These are phyloP conservation scores for Gossypium schwendimanii DNA, from an alignment of 441 rosid species.

Conservation along the genomic window DNA sequence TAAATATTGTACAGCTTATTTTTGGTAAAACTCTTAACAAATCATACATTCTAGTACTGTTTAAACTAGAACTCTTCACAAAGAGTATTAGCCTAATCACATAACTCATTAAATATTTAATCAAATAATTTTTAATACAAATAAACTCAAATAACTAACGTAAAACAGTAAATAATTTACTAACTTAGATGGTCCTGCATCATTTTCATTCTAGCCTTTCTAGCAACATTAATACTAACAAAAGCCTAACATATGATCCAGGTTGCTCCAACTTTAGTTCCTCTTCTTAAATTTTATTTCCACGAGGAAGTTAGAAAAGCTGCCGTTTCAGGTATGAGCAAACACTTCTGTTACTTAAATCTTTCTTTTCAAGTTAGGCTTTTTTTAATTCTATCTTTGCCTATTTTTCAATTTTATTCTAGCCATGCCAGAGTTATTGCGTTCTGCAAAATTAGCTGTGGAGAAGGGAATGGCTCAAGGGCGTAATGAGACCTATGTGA, in stretches of 20 bases:
- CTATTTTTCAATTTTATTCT: slow-evolving; percentile 6
- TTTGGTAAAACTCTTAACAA: neutral
- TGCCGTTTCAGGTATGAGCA: slow-evolving; percentile 86
- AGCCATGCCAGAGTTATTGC: slow-evolving; percentile 98
- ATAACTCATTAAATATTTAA: neutral
- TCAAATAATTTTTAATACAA: neutral
- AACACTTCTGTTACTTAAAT: neutral
- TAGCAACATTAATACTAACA: neutral
- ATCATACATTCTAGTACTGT: neutral
- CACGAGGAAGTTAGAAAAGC: slow-evolving; percentile 99
- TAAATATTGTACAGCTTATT: neutral
- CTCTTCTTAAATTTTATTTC: slow-evolving; percentile 94
- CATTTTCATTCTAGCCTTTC: neutral
- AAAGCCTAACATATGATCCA: slow-evolving; percentile 23
- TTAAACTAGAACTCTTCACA: neutral
- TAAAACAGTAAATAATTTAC: neutral
- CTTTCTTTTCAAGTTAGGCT: neutral
- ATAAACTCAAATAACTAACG: neutral
- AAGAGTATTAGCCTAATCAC: neutral
- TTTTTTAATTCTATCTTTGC: neutral
- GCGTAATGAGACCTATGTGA: slow-evolving; percentile 75
- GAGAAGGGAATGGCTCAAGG: slow-evolving; percentile 87
- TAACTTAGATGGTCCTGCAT: neutral
- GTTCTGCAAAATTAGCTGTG: slow-evolving; percentile 90
- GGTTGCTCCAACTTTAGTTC: slow-evolving; percentile 96